These are phyloP conservation scores for Sclerotinia glacialis DNA, from an alignment of 2,329 filamentous ascomycete species.

Conservation along the genomic window DNA sequence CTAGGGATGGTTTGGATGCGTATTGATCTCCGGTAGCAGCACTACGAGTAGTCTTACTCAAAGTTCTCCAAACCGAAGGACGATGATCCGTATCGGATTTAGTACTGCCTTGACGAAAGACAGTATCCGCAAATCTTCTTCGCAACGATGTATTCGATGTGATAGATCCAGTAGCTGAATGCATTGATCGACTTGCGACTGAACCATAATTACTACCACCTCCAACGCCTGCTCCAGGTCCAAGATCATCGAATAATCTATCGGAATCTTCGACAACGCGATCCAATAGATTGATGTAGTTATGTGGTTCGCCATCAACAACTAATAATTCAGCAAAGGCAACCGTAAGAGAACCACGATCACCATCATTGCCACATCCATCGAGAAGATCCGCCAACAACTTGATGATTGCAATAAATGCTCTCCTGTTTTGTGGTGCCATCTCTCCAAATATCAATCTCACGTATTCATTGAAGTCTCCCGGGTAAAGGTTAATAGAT, in stretches of 20 bases:
- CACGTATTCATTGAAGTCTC: constrained; percentile 70
- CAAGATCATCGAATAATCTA: constrained; percentile 72
- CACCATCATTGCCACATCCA: constrained; percentile 85
- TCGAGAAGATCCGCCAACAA: constrained; percentile 84
- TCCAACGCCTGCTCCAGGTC: constrained; percentile 36
- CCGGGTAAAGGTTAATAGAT: constrained; percentile 63
- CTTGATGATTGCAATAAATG: constrained; percentile 80
- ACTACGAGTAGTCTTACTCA: constrained; percentile 75
- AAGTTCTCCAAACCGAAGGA: constrained; percentile 77
- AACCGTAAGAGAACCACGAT: constrained; percentile 81
- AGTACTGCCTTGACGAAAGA: constrained; percentile 78
- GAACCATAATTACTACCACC: constrained; percentile 33
- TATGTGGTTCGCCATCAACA: constrained; percentile 69
- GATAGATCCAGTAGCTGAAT: constrained; percentile 60
- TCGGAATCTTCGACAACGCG: constrained; percentile 87
- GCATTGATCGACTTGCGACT: constrained; percentile 34
- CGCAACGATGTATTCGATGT: constrained; percentile 85
- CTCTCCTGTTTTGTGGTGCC: constrained; percentile 68
- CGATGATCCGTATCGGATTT: constrained; percentile 65
- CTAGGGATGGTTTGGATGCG: constrained; percentile 63
- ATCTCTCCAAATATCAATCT: constrained; percentile 62
- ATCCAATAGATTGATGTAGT: constrained; percentile 86
- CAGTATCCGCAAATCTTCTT: constrained; percentile 72
- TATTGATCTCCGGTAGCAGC: constrained; percentile 55
- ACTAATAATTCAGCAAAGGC: constrained; percentile 87